Conservation (phyloP, 2,329 filamentous ascomycete genomes). For the Diaporthe batatas region DNA sequence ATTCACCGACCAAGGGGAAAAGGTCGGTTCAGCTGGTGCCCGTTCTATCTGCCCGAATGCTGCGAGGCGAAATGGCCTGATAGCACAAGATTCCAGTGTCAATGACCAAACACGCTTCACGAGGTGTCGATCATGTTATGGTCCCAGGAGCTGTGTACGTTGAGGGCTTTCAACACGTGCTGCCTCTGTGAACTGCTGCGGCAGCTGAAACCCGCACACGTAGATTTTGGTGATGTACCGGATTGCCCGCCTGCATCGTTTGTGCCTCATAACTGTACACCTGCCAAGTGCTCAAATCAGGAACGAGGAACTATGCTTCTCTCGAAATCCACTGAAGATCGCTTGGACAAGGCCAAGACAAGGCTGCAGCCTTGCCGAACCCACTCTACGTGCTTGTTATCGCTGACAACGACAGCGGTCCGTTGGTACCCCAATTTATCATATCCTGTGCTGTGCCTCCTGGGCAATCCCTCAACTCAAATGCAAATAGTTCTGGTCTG, state of each 20-base stretch:
- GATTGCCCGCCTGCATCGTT: neutral
- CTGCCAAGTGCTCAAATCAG: no score
- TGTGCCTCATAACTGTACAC: no score
- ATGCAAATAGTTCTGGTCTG: neutral
- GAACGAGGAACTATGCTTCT: no score
- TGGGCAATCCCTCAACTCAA: neutral
- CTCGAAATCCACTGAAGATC: neutral
- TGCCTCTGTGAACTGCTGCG: neutral
- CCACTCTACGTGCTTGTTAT: neutral
- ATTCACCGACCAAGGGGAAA: constrained; percentile 44
- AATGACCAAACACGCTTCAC: constrained; percentile 33
- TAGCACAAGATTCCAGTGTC: constrained; percentile 31
- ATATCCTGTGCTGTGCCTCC: neutral
- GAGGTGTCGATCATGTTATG: neutral
- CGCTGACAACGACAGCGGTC: neutral
- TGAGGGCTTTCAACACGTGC: neutral
- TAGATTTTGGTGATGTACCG: neutral
- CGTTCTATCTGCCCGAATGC: constrained; percentile 15
- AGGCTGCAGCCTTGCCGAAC: constrained; percentile 25
- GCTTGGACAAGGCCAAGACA: constrained; percentile 2
- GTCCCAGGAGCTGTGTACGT: neutral
- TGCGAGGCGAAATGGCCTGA: constrained; percentile 11
- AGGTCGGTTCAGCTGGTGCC: constrained; percentile 32
- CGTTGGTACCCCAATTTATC: neutral
- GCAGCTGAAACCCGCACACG: neutral